phyloP scores from a whole-genome alignment of 129 eudicot species.

The Artemisia annua region DNA sequence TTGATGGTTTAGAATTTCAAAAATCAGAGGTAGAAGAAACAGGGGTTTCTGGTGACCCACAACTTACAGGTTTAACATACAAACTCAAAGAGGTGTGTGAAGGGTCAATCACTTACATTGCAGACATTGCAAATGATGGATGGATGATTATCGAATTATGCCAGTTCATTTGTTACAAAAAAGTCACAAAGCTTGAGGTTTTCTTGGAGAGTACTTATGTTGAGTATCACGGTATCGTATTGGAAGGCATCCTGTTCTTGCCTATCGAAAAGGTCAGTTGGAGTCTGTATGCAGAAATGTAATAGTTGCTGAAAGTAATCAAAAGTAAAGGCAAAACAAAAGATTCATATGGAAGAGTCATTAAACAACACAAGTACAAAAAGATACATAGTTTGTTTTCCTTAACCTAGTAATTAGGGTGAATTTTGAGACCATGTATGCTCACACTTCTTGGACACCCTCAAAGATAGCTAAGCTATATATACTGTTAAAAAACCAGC shows the following conservation, averaged over 20 bases:
- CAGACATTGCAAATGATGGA: conserved; percentile 9
- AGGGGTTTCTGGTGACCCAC: background rate
- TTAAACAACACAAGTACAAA: too few relatives aligned
- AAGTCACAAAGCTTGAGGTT: conserved; percentile 24
- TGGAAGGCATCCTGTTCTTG: conserved; percentile 27
- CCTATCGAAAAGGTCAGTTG: conserved; percentile 18
- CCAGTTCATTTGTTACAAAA: conserved; percentile 11
- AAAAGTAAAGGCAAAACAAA: too few relatives aligned
- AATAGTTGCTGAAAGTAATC: too few relatives aligned
- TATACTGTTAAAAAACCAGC: too few relatives aligned
- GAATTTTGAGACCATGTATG: background rate
- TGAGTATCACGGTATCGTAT: background rate
- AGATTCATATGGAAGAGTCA: too few relatives aligned
- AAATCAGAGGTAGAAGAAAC: background rate
- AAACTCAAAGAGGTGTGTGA: conserved; percentile 13
- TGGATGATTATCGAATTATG: conserved; percentile 23
- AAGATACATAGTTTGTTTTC: too few relatives aligned
- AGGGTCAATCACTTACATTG: conserved; percentile 4
- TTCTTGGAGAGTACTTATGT: background rate
- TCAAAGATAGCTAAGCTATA: too few relatives aligned
- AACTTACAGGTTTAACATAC: conserved; percentile 12
- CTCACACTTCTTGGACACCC: too few relatives aligned
- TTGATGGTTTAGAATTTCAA: background rate
- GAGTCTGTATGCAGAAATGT: too few relatives aligned
- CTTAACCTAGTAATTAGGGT: too few relatives aligned